phyloP scores from a whole-genome alignment of 345 rosid genomes.

The Euphorbia pulcherrima region DNA sequence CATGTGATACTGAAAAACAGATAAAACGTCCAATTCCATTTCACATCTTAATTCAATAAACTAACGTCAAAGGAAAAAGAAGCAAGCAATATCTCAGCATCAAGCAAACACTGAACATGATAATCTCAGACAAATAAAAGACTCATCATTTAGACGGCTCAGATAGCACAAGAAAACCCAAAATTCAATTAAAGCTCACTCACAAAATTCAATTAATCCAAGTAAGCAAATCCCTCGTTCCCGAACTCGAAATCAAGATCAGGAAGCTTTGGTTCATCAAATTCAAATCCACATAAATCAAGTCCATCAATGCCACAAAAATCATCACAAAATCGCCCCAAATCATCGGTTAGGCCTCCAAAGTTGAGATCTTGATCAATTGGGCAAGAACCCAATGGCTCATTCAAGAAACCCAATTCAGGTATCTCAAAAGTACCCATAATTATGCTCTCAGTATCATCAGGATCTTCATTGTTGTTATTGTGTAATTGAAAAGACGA shows the following conservation, averaged over 20 bases:
- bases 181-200: slow-evolving; percentile 18
- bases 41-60: neutral
- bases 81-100: slow-evolving; percentile 12
- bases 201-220: slow-evolving; percentile 38
- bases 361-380: slow-evolving; percentile 40
- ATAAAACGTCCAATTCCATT: slow-evolving; percentile 2
- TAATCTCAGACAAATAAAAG: neutral
- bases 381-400: slow-evolving; percentile 31
- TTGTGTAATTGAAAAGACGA: too few species aligned
- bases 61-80: slow-evolving; percentile 3
- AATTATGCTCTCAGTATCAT: too few species aligned
- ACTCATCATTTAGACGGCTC: slow-evolving; percentile 61
- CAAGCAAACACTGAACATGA: neutral
- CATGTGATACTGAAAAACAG: neutral
- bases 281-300: slow-evolving; percentile 48
- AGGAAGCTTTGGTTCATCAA: slow-evolving; percentile 51
- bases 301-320: slow-evolving; percentile 55
- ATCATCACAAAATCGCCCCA: slow-evolving; percentile 41
- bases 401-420: slow-evolving; percentile 41
- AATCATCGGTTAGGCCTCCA: slow-evolving; percentile 44
- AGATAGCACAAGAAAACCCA: slow-evolving; percentile 60
- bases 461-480: slow-evolving; percentile 8
- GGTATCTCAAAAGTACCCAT: slow-evolving; percentile 47
- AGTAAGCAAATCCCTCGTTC: slow-evolving; percentile 39
- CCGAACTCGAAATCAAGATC: slow-evolving; percentile 58